A percentile compares a stretch with the other conserved stretches of the same genome.
Evolutionary conservation across 106 monocot species (phyloP).

Genomic region (Cymbidium sinense): DNA sequence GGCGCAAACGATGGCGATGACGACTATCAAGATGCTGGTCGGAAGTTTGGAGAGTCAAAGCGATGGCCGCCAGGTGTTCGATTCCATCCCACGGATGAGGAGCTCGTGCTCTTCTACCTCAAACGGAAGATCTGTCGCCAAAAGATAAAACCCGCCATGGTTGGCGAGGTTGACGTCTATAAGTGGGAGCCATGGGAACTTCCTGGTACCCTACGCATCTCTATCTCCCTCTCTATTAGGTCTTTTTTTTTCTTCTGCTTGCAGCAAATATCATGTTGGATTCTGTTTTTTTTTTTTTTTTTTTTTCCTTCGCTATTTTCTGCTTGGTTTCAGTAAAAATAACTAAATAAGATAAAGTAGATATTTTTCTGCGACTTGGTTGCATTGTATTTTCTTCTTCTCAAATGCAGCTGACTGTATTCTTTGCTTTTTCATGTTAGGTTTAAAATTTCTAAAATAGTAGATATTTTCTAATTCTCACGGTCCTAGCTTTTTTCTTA

Average conservation of each 20-base stretch:
- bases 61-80: slow-evolving; percentile 81
- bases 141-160: slow-evolving; percentile 28
- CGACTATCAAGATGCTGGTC: neutral
- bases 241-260: neutral
- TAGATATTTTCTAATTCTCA: neutral
- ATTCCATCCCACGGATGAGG: slow-evolving; percentile 98
- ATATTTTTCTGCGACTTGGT: neutral
- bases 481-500: neutral
- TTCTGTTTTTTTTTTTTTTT: neutral
- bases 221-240: neutral
- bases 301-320: too few species aligned
- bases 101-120: slow-evolving; percentile 87
- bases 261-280: neutral
- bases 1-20: neutral
- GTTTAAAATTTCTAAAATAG: neutral
- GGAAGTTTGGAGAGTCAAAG: neutral
- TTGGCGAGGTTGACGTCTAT: slow-evolving; percentile 85
- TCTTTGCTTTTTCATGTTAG: neutral
- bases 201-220: slow-evolving; percentile 39
- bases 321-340: neutral
- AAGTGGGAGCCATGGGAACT: slow-evolving; percentile 89
- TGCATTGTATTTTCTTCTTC: neutral
- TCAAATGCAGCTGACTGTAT: neutral
- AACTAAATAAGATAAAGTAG: neutral
- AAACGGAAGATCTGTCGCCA: slow-evolving; percentile 81